Base-by-base conservation (phyloP, 1,284 basidiomycete species). In the Trichosporon coremiiforme region DNA sequence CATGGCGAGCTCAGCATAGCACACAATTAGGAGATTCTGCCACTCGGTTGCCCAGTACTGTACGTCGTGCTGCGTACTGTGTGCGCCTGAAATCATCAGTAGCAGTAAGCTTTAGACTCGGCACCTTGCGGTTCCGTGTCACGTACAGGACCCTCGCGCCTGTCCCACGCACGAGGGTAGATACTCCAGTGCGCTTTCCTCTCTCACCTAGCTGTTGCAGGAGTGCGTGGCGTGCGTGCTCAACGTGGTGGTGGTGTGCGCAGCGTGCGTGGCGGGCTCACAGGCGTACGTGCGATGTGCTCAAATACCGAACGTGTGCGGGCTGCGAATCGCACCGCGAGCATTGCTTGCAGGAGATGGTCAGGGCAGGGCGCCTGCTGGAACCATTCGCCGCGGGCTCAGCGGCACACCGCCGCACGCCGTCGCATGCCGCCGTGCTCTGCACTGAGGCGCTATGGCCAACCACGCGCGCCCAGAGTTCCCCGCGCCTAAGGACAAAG, bases 91-190 rank as follows among this genome's bases (percentile, higher is more conserved):
- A 47, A 1, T 9, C 15, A 17, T n/a, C 17, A n/a, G n/a, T n/a
- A 15, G 3, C 13, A 53, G 20, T 6, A 53, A 53, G 47, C 47
- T 53, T 53, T 53, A 53, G 20, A 53, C 47, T 53, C 20, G 47
- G 47, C 47, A 53, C 47, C 47, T 53, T 53, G 47, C 47, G 47
- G 20, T 53, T 53, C 47, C 47, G 47, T 53, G n/a, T 53, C 20
- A 53, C 47, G 47, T 53, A 22, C n/a, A 53, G 20, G 47, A 9
- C 20, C 47, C 5, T 53, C 47, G 47, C 45, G 8, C 9, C 47
- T 9, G 47, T 53, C 47, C 47, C 47, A 53, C 47, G 8, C 47
- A 20, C 47, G 47, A 53, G 47, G 47, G 47, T 53, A 53, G 47
- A 53, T 53, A 53, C 47, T 53, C 47, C 47, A 20, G 41, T 53